phyloP scores from a whole-genome alignment of 176 grass and related monocot species.

The Guadua angustifolia region DNA sequence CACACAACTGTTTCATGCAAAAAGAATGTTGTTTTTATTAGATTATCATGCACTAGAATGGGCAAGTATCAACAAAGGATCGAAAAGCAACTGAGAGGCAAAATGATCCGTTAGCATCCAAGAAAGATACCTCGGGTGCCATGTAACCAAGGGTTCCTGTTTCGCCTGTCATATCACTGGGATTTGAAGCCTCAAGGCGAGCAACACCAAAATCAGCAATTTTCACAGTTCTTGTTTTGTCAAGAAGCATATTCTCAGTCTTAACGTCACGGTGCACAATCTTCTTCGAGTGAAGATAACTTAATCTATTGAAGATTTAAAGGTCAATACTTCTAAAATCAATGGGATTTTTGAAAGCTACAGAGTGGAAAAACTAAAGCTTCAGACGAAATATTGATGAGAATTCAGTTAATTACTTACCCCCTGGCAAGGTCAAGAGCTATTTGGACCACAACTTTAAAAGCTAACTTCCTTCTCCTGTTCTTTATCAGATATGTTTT shows the following conservation, averaged over 20 bases:
- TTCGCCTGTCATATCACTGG: constrained; percentile 92
- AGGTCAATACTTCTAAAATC: background rate
- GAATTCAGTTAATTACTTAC: constrained; percentile 42
- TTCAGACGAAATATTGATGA: background rate
- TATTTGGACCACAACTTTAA: constrained; percentile 91
- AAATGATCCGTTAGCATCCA: background rate
- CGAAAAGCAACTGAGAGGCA: background rate
- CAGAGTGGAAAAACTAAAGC: background rate
- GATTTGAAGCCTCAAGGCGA: constrained; percentile 84
- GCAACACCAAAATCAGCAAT: constrained; percentile 98
- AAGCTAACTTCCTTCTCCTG: constrained; percentile 84
- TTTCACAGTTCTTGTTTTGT: constrained; percentile 83
- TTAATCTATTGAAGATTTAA: constrained; percentile 55
- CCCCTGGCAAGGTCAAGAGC: constrained; percentile 87
- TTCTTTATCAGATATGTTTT: constrained; percentile 97
- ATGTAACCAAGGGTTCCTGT: constrained; percentile 98
- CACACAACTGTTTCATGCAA: background rate
- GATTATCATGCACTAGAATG: background rate
- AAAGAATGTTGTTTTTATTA: background rate
- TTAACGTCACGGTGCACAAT: constrained; percentile 95
- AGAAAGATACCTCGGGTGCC: constrained; percentile 84
- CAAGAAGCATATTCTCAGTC: constrained; percentile 99
- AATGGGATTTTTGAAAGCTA: background rate
- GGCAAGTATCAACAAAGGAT: background rate
- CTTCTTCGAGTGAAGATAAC: constrained; percentile 93